These are phyloP conservation scores for Plantago lanceolata DNA, from an alignment of 305 asterid species.

Conservation along the genomic window DNA sequence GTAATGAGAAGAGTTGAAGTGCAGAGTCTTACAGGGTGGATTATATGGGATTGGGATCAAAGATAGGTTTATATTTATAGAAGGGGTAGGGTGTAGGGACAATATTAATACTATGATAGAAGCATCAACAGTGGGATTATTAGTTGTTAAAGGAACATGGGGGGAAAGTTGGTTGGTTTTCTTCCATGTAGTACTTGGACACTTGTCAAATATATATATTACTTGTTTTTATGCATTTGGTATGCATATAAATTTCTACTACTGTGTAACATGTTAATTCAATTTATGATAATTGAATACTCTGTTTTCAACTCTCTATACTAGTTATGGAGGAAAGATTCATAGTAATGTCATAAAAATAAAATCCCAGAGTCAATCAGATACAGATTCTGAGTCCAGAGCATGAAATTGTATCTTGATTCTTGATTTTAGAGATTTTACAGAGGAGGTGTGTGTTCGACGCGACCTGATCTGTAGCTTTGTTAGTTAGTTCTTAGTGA, in stretches of 20 bases:
- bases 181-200: neutral
- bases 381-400: neutral
- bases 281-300: neutral
- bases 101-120: neutral
- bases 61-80: neutral
- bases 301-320: neutral
- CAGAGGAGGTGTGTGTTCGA: no score
- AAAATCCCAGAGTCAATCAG: neutral
- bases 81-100: constrained; percentile 1
- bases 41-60: constrained; percentile 10
- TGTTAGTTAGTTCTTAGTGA: no score
- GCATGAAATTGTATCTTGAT: neutral
- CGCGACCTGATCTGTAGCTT: no score
- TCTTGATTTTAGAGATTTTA: neutral
- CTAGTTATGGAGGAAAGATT: neutral
- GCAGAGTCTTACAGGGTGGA: constrained; percentile 1
- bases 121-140: neutral
- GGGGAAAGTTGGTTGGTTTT: constrained; percentile 9
- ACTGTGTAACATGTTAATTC: no score
- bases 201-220: neutral
- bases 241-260: neutral
- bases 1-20: neutral
- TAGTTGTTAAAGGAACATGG: constrained; percentile 9
- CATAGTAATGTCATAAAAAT: neutral
- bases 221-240: neutral